Conservation (phyloP, 257 asterid genomes). For the Osmanthus fragrans region DNA sequence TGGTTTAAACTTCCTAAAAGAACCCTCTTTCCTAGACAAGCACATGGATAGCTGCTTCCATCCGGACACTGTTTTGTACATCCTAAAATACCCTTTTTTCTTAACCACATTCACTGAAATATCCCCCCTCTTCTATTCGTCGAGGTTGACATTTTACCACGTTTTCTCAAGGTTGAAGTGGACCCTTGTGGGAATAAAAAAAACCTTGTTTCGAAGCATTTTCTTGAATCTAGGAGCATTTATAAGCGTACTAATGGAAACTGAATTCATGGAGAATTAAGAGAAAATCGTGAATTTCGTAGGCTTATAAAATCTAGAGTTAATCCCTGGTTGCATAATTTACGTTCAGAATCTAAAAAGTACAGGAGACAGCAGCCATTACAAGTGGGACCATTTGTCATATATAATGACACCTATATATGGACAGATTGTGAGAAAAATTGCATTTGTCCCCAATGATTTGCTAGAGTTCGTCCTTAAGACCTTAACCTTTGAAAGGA, state of each 20-base stretch:
- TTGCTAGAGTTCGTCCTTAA: no score
- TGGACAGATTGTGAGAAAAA: not conserved
- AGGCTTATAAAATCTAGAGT: not conserved
- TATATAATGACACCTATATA: not conserved
- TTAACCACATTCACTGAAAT: not conserved
- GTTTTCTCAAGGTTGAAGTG: not conserved
- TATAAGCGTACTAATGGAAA: not conserved
- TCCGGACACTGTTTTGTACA: not conserved
- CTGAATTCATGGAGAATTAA: not conserved
- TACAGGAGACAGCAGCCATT: not conserved
- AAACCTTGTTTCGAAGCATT: not conserved
- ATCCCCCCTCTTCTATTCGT: not conserved
- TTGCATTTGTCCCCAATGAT: not conserved
- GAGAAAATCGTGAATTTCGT: not conserved
- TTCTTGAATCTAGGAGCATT: not conserved
- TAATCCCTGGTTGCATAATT: not conserved
- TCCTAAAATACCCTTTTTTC: not conserved
- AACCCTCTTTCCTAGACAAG: not conserved
- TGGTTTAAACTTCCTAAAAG: not conserved
- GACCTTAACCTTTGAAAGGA: no score
- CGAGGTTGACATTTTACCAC: not conserved
- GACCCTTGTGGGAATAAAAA: not conserved
- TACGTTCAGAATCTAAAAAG: not conserved
- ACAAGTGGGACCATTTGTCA: not conserved
- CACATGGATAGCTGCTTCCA: not conserved